These are phyloP conservation scores for Penstemon barbatus DNA, from an alignment of 257 asterid genomes.

Conservation along the genomic window DNA sequence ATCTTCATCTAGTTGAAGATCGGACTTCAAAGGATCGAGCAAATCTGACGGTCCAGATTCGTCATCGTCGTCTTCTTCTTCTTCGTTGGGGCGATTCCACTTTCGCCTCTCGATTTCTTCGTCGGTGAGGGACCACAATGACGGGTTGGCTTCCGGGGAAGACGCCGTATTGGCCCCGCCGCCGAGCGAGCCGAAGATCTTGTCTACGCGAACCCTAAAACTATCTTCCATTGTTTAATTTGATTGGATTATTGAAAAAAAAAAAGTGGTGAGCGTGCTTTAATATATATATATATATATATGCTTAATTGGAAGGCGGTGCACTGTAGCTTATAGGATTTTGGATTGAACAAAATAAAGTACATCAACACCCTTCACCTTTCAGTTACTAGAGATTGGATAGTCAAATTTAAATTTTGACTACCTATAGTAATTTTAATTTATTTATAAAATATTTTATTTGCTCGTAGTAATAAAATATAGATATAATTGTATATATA, in stretches of 20 bases:
- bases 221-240: constrained; percentile 63
- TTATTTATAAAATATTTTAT: too few species aligned
- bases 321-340: too few species aligned
- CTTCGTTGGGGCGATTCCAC: constrained; percentile 50
- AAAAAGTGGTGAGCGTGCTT: too few species aligned
- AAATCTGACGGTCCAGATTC: constrained; percentile 30
- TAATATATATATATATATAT: too few species aligned
- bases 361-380: too few species aligned
- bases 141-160: constrained; percentile 31
- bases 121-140: constrained; percentile 75
- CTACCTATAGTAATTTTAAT: too few species aligned
- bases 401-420: too few species aligned
- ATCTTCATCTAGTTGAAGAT: constrained; percentile 38
- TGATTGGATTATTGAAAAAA: background rate
- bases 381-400: too few species aligned
- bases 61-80: constrained; percentile 25
- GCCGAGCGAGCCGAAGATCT: constrained; percentile 67
- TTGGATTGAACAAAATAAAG: too few species aligned
- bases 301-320: too few species aligned
- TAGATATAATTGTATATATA: too few species aligned
- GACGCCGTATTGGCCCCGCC: constrained; percentile 30
- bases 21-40: constrained; percentile 21
- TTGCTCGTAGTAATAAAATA: too few species aligned
- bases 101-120: constrained; percentile 63
- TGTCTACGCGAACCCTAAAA: constrained; percentile 80